A percentile compares a stretch with the other conserved stretches of the same genome.
Conservation (phyloP, 345 rosid species). For the Syzygium oleosum region DNA sequence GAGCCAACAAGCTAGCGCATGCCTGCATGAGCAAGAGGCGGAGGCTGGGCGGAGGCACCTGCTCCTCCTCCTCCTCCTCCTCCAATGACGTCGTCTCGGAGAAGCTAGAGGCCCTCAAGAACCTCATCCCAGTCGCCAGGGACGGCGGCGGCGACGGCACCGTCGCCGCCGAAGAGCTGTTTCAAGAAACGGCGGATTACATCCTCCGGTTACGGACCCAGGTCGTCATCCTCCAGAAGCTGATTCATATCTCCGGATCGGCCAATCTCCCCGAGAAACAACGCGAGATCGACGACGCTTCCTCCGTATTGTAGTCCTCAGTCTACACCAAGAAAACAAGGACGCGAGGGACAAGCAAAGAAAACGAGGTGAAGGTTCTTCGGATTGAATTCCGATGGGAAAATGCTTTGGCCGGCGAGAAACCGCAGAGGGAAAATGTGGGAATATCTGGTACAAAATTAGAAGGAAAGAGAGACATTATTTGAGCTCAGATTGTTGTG, state of each 20-base stretch:
- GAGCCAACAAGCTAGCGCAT: background rate
- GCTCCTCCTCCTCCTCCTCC: background rate
- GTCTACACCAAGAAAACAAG: background rate
- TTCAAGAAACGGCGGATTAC: conserved; percentile 80
- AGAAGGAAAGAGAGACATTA: background rate
- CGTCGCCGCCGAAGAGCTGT: conserved; percentile 39
- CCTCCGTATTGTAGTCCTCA: background rate
- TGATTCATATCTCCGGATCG: conserved; percentile 61
- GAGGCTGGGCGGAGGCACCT: background rate
- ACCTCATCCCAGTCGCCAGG: conserved; percentile 37
- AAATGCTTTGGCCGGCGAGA: background rate
- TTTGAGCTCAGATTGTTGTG: background rate
- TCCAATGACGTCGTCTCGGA: conserved; percentile 29
- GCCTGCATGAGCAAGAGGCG: background rate
- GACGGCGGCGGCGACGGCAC: background rate
- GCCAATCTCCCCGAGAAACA: background rate
- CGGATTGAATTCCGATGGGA: background rate
- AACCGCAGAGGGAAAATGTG: background rate
- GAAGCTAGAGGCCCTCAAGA: conserved; percentile 69
- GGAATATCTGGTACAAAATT: background rate
- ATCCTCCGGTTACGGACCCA: conserved; percentile 59
- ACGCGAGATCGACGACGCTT: background rate
- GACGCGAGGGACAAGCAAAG: no score
- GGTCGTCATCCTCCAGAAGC: conserved; percentile 52
- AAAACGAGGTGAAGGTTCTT: background rate